Base-by-base conservation (phyloP, 345 rosid genomes). In the Toxicodendron radicans region DNA sequence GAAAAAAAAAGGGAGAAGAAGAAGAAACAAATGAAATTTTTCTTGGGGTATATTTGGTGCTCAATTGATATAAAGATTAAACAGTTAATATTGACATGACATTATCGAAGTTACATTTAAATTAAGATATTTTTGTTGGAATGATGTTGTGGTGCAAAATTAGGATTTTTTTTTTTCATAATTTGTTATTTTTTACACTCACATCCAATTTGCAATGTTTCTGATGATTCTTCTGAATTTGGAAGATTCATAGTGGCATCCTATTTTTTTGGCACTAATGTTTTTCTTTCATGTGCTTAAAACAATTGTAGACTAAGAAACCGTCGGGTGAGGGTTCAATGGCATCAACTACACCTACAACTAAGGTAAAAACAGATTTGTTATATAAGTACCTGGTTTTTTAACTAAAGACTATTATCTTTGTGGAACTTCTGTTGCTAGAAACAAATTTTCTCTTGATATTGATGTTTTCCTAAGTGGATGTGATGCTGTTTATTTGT, bases 281-380 rank as follows among this genome's bases (percentile, higher is more conserved):
- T 20, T 35, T 53, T 10, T 33, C 35, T 56, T 54, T 16, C 33
- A 20, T 76, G 54, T 73, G 54, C 49, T 71, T 43, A 58, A 58
- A 45, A 72, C 60, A 54, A 75, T 82, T 16, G 52, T 76, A 90
- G 92, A 84, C 20, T 63, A 90, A 90, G 83, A 83, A 76, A 77
- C 45, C 89, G 10, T 35, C 90, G 41, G 88, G 87, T 2, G 89
- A 83, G 69, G 87, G 84, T 64, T 83, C 92, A 66, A 73, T 85
- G 72, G 64, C 84, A 43, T 76, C 92, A 45, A 54, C 80, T 68
- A 87, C 87, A 33, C 74, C 86, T 52, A 58, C 83, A 77, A 58
- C 81, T 35, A 87, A 83, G 87, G 93, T 82, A 73, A 75, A 59
- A 27, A 1, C 14, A 43, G 10, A 21, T 58, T 71, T 16, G 18